A percentile compares a stretch with the other conserved stretches of the same genome.
Evolutionary conservation across 345 rosid genomes (phyloP).

Genomic region (Moringa oleifera): DNA sequence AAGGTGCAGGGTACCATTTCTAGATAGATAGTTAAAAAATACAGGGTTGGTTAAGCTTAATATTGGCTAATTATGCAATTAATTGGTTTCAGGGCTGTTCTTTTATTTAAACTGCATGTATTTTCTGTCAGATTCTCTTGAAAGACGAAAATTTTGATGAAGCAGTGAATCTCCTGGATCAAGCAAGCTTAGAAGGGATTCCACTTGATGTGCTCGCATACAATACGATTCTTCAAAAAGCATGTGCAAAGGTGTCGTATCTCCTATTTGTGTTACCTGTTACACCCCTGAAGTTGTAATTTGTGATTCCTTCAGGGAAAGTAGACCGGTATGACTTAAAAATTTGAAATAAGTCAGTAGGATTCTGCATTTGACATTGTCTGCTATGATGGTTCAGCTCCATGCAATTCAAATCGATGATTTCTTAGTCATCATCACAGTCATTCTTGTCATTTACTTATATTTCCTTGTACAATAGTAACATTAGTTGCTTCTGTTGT

Average conservation of each 20-base stretch:
- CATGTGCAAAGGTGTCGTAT: slow-evolving; percentile 42
- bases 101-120: slow-evolving; percentile 11
- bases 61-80: no score
- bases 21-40: no score
- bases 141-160: slow-evolving; percentile 41
- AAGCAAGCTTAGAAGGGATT: slow-evolving; percentile 37
- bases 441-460: background rate
- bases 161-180: slow-evolving; percentile 54
- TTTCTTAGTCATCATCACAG: no score
- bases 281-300: background rate
- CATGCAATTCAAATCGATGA: background rate
- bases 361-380: background rate
- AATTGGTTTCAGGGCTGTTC: background rate
- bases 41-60: no score
- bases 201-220: slow-evolving; percentile 47
- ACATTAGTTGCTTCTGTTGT: background rate
- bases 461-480: background rate
- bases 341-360: background rate
- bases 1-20: no score
- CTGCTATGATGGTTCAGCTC: background rate
- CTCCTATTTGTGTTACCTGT: background rate
- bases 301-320: background rate
- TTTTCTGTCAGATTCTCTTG: slow-evolving; percentile 46
- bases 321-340: background rate
- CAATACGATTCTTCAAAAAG: slow-evolving; percentile 56